These are phyloP conservation scores for Starmerella sp. DNA, from an alignment of 805 yeast species.

Conservation along the genomic window DNA sequence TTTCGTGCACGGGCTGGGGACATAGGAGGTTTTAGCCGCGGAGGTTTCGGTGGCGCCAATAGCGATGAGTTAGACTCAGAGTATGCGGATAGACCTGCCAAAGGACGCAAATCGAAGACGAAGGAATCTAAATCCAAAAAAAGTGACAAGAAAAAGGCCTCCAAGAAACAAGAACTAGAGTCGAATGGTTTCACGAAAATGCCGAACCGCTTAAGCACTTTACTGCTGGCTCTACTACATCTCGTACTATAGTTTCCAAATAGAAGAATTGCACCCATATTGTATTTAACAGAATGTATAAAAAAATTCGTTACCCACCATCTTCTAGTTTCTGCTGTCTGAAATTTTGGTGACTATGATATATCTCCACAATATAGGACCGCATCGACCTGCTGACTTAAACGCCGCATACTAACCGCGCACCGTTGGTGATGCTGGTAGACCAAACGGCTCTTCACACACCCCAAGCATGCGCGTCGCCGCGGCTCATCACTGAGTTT, in stretches of 20 bases:
- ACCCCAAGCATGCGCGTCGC: conserved; percentile 21
- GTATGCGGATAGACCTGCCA: background rate
- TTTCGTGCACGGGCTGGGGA: conserved; percentile 8
- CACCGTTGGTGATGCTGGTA: background rate
- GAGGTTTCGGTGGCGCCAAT: background rate
- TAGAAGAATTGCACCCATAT: too few species aligned
- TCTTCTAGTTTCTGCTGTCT: too few species aligned
- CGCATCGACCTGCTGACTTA: background rate
- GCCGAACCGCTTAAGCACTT: too few species aligned
- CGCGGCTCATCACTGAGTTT: conserved; percentile 24
- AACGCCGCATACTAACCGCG: background rate
- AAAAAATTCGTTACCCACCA: too few species aligned
- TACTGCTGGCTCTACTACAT: too few species aligned
- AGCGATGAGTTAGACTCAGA: background rate
- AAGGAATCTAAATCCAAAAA: background rate
- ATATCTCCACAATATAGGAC: too few species aligned
- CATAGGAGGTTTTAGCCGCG: background rate
- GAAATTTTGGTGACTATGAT: too few species aligned
- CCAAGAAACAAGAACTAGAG: too few species aligned
- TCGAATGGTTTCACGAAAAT: too few species aligned
- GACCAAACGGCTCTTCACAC: conserved; percentile 6
- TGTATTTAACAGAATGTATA: too few species aligned
- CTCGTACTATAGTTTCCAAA: too few species aligned
- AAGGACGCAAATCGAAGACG: background rate
- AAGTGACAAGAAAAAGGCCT: too few species aligned